Conservation (phyloP, 176 grass and related monocot genomes). For the Carex littledalei region DNA sequence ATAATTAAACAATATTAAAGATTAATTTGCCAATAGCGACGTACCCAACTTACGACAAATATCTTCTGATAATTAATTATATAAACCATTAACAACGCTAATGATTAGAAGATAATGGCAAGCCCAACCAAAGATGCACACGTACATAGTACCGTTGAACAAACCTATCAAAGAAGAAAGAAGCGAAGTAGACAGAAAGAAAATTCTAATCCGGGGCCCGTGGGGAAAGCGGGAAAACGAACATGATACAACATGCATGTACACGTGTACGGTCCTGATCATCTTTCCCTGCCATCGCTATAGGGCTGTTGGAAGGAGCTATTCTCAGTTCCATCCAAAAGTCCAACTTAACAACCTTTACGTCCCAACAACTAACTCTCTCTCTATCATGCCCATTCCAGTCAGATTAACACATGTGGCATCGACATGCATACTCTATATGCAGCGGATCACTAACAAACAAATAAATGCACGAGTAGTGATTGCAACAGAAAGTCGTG, state of each 20-base stretch:
- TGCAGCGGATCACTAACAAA: background rate
- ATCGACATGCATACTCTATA: too few relatives aligned
- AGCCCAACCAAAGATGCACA: background rate
- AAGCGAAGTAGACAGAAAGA: background rate
- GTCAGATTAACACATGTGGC: too few relatives aligned
- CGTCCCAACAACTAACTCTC: slow-evolving; percentile 19
- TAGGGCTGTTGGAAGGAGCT: background rate
- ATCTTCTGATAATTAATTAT: background rate
- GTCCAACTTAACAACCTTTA: slow-evolving; percentile 21
- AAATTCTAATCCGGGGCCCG: background rate
- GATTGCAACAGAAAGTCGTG: background rate
- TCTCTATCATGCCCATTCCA: background rate
- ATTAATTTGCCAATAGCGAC: too few relatives aligned
- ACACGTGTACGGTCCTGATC: background rate
- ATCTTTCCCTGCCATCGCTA: background rate
- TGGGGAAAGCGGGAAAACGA: background rate
- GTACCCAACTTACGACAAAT: background rate
- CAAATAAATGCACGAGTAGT: background rate
- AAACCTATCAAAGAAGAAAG: background rate
- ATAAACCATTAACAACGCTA: background rate
- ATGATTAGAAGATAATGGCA: slow-evolving; percentile 3
- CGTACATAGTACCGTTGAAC: background rate
- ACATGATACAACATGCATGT: background rate
- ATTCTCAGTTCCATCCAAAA: background rate
- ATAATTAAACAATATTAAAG: background rate